These are phyloP conservation scores for Salix suchowensis DNA, from an alignment of 345 rosid genomes.

Conservation along the genomic window DNA sequence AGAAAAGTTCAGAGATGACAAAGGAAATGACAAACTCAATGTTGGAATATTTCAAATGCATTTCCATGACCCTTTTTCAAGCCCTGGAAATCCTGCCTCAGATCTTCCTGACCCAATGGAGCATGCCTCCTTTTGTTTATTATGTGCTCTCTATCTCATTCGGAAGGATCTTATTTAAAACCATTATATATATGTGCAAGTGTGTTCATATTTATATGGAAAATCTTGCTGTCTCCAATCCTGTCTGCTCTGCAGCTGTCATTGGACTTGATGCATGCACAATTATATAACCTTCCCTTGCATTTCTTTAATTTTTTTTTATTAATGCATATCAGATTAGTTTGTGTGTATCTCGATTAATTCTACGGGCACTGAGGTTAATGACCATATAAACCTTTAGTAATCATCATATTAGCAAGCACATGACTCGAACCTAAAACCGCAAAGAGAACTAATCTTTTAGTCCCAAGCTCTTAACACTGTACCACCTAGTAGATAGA, in stretches of 20 bases:
- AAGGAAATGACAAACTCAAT: conserved; percentile 17
- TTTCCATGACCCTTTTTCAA: not conserved
- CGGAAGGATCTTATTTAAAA: conserved; percentile 19
- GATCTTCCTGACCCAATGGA: conserved; percentile 47
- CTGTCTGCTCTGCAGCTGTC: conserved; percentile 56
- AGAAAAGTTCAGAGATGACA: conserved; percentile 3
- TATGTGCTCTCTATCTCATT: conserved; percentile 24
- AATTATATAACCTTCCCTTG: conserved; percentile 28
- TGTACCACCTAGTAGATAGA: too few relatives aligned
- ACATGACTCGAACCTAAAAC: too few relatives aligned
- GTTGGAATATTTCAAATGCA: conserved; percentile 33
- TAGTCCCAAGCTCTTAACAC: too few relatives aligned
- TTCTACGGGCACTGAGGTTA: rapidly evolving
- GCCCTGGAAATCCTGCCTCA: conserved; percentile 25
- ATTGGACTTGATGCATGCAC: conserved; percentile 47
- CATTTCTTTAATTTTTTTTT: conserved; percentile 9
- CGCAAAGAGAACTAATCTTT: rapidly evolving
- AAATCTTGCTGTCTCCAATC: conserved; percentile 28
- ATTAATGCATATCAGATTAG: rapidly evolving
- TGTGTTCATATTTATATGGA: not conserved
- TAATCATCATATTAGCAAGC: too few relatives aligned
- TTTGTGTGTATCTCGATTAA: too few relatives aligned
- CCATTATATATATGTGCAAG: not conserved
- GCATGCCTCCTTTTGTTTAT: conserved; percentile 29
- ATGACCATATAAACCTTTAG: rapidly evolving